phyloP scores from a whole-genome alignment of 169 alveolate species.

The Besnoitia besnoiti region DNA sequence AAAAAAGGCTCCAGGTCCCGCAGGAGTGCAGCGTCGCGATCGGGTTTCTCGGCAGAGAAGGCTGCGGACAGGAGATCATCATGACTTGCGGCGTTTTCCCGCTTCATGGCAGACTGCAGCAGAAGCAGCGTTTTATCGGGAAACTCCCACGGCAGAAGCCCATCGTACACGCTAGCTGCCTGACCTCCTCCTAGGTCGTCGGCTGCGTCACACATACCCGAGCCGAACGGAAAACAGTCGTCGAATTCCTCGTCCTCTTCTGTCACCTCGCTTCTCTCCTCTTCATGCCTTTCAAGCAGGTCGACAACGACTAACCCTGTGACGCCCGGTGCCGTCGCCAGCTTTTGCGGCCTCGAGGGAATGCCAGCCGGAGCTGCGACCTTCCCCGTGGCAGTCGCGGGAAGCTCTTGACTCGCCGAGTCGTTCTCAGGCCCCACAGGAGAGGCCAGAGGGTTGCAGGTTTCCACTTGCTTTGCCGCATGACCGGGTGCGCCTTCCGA shows the following conservation, averaged over 20 bases:
- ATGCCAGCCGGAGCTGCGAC: too few species aligned
- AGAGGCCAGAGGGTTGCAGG: too few species aligned
- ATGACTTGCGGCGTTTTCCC: not conserved
- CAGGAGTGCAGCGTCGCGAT: not conserved
- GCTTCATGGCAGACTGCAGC: not conserved
- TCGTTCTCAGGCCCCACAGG: too few species aligned
- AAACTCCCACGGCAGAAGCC: not conserved
- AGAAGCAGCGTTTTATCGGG: not conserved
- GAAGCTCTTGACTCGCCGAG: too few species aligned
- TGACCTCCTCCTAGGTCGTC: not conserved
- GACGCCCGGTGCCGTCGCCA: not conserved
- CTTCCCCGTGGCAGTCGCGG: too few species aligned
- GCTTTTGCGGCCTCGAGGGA: too few species aligned
- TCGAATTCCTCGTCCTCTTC: not conserved
- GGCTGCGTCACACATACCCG: not conserved
- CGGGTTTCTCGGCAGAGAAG: not conserved
- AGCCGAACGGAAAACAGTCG: not conserved
- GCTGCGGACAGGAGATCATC: not conserved
- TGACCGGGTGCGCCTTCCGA: too few species aligned
- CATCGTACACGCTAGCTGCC: not conserved
- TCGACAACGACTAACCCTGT: not conserved
- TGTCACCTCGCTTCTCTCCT: not conserved
- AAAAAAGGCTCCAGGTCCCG: conserved; percentile 4
- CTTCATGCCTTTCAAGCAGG: not conserved
- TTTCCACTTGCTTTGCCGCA: too few species aligned